Evolutionary conservation across 441 rosid genomes (phyloP).

Genomic region (Syzygium malaccense): DNA sequence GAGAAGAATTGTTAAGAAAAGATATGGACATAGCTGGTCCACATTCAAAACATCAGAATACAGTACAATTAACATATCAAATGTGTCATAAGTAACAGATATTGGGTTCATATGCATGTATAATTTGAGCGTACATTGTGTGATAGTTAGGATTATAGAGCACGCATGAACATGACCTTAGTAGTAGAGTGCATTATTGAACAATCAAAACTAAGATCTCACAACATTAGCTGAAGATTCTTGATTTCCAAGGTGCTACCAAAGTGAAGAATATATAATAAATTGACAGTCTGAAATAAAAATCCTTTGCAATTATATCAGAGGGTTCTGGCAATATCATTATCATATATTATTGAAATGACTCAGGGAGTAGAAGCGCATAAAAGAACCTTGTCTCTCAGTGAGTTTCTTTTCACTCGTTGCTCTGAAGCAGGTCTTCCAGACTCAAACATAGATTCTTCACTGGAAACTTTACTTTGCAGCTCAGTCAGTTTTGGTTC

Average conservation of each 20-base stretch:
- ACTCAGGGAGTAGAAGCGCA: not conserved
- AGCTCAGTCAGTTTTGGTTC: constrained; percentile 9
- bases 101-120: not conserved
- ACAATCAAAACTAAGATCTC: not conserved
- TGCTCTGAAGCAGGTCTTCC: not conserved
- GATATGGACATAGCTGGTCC: not conserved
- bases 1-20: not conserved
- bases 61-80: not conserved
- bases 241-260: not conserved
- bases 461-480: constrained; percentile 4
- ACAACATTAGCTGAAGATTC: not conserved
- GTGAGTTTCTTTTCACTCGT: constrained; percentile 23
- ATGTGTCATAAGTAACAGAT: not conserved
- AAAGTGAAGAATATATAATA: not conserved
- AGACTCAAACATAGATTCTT: constrained; percentile 3
- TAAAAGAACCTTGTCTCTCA: constrained; percentile 38
- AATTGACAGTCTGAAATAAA: not conserved
- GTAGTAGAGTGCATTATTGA: not conserved
- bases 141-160: not conserved
- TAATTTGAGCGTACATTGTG: not conserved
- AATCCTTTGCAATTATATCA: not conserved
- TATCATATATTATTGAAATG: not conserved
- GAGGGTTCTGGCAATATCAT: not conserved
- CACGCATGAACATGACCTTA: not conserved
- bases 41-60: not conserved